Evolutionary conservation across 371 early-diverging fungal genomes (phyloP).

Genomic region (Mucor irregularis): DNA sequence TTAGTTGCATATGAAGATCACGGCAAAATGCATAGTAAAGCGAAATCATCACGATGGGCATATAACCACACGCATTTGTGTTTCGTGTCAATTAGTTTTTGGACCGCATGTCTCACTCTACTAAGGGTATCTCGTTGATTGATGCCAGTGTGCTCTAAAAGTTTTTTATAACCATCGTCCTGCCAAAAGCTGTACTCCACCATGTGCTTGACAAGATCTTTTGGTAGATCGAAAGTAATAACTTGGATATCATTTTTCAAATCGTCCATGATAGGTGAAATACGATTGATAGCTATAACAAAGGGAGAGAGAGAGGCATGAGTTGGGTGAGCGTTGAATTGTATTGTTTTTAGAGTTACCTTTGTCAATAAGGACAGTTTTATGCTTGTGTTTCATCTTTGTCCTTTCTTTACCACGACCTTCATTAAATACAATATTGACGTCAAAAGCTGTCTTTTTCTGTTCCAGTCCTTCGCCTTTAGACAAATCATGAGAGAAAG

Average conservation of each 20-base stretch:
- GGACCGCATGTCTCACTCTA: conserved; percentile 62
- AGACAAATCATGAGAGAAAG: conserved; percentile 34
- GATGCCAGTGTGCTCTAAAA: conserved; percentile 32
- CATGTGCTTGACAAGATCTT: conserved; percentile 58
- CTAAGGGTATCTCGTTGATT: conserved; percentile 41
- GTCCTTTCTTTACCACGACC: conserved; percentile 46
- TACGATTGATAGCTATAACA: conserved; percentile 51
- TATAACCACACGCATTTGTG: conserved; percentile 73
- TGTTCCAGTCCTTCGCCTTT: conserved; percentile 36
- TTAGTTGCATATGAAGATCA: no score
- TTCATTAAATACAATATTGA: conserved; percentile 47
- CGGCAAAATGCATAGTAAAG: conserved; percentile 47
- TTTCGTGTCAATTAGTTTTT: conserved; percentile 59
- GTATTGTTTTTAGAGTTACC: no score
- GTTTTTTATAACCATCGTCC: conserved; percentile 63
- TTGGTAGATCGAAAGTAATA: conserved; percentile 67
- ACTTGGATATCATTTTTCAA: conserved; percentile 64
- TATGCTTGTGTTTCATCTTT: conserved; percentile 72
- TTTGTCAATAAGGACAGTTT: conserved; percentile 68
- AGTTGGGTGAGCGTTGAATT: conserved; percentile 5
- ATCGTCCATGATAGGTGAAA: conserved; percentile 56
- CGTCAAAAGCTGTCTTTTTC: conserved; percentile 37
- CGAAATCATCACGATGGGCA: conserved; percentile 68
- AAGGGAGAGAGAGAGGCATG: not conserved
- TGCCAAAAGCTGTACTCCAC: conserved; percentile 60